phyloP scores from a whole-genome alignment of 345 rosid genomes.

The Camelina hispida region DNA sequence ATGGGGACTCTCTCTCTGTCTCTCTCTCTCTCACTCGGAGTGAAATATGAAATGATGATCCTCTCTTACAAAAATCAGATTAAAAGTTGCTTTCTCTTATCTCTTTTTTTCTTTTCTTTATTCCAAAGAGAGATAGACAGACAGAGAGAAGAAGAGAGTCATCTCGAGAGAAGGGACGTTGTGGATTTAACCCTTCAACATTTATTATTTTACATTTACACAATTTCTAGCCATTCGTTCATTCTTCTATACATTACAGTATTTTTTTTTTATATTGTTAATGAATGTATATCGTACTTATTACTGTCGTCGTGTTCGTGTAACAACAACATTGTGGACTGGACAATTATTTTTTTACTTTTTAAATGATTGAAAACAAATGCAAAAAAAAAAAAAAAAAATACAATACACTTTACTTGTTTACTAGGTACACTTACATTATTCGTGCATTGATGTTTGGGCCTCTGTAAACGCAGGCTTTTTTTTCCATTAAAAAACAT shows the following conservation, averaged over 20 bases:
- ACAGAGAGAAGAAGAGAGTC: background rate
- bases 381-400: too few species aligned
- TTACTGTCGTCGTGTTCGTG: too few species aligned
- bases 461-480: constrained; percentile 17
- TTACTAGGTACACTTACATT: background rate
- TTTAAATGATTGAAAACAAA: too few species aligned
- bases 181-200: constrained; percentile 23
- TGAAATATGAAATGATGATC: constrained; percentile 1
- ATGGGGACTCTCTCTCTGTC: constrained; percentile 7
- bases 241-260: background rate
- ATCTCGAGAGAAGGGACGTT: constrained; percentile 34
- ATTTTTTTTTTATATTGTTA: background rate
- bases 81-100: constrained; percentile 35
- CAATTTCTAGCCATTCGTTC: background rate
- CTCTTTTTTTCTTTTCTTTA: background rate
- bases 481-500: background rate
- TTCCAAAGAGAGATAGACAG: constrained; percentile 12
- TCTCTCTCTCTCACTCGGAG: background rate
- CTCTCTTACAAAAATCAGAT: constrained; percentile 28
- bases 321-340: background rate
- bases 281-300: background rate
- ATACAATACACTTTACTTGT: background rate
- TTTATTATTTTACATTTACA: background rate
- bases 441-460: constrained; percentile 30
- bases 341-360: background rate